Evolutionary conservation across 805 yeast genomes (phyloP), one percentile per base, ranked within the genome.

Genomic region (Nadsonia fulvescens): DNA sequence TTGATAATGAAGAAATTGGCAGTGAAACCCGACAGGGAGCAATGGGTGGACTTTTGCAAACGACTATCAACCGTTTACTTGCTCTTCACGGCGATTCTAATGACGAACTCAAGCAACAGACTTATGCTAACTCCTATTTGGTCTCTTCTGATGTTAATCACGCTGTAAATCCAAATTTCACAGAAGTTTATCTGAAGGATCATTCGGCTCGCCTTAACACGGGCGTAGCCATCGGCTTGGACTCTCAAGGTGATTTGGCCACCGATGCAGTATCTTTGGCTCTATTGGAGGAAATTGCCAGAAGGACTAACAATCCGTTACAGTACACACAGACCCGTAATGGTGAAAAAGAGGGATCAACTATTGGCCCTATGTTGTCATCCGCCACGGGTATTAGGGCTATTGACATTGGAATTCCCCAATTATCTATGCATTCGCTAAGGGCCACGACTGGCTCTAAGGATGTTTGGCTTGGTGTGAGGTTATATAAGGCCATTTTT

Each of bases 301-400:
- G 64, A 31, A 44, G 53, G 28, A 70, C 76, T 33, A 73, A 58
- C 26, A 81, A 75, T 44, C 51, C 54, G 28, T 37, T 79, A 15
- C 93, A 81, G 52, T 70, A 43, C 50, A 78, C 78, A 69, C 93
- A 79, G 44, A 74, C 77, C 46, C 66, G 89, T 49, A 79, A 81
- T 51, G 83, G 72, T 46, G 63, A 77, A 9, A 65, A 89, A 44
- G 71, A 82, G 1, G 93, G 93, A 16, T 91, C 91, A 20, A 78
- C 93, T 14, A 77, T 81, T 43, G 93, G 93, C 1, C 93, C 71
- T 45, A 42, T 56, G 34, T 39, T 56, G 5, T 37, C 51, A 9
- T 30, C 49, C 5, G 41, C 41, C 20, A 39, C 47, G 42, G 66
- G 66, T 8, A 32, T 50, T 15, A 38, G 51, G 42, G 73, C 86